These are phyloP conservation scores for Cordia subcordata DNA, from an alignment of 257 asterid species.

Conservation along the genomic window DNA sequence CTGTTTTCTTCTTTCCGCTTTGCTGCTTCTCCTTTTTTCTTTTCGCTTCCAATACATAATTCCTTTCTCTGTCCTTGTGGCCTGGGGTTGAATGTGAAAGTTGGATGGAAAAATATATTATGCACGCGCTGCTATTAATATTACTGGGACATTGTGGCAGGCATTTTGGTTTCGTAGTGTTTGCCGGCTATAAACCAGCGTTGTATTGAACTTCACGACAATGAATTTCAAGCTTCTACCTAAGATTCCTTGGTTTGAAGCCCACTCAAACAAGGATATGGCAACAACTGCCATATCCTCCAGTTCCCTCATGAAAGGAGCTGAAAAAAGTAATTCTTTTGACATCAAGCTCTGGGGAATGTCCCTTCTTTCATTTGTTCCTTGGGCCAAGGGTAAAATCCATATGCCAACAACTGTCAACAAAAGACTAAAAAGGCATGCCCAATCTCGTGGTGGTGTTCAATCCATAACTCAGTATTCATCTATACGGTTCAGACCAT, in stretches of 20 bases:
- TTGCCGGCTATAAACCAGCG: not conserved
- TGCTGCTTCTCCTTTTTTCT: not conserved
- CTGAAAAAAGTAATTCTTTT: conserved; percentile 27
- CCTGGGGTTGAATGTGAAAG: no score
- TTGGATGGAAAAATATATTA: no score
- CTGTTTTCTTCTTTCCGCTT: no score
- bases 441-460: conserved; percentile 28
- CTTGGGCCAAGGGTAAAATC: conserved; percentile 54
- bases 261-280: conserved; percentile 41
- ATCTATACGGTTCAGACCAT: conserved; percentile 74
- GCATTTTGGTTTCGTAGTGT: not conserved
- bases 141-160: not conserved
- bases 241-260: conserved; percentile 46
- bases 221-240: conserved; percentile 50
- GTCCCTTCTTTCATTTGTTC: conserved; percentile 45
- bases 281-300: conserved; percentile 33
- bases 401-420: conserved; percentile 78
- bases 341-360: conserved; percentile 47
- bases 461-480: conserved; percentile 38
- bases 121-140: not conserved
- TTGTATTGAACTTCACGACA: not conserved
- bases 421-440: conserved; percentile 50
- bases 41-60: no score
- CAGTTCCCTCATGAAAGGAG: conserved; percentile 28
- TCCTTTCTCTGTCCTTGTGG: not conserved